phyloP scores from a whole-genome alignment of 2,329 filamentous ascomycete species.

The Colletotrichum liaoningense region DNA sequence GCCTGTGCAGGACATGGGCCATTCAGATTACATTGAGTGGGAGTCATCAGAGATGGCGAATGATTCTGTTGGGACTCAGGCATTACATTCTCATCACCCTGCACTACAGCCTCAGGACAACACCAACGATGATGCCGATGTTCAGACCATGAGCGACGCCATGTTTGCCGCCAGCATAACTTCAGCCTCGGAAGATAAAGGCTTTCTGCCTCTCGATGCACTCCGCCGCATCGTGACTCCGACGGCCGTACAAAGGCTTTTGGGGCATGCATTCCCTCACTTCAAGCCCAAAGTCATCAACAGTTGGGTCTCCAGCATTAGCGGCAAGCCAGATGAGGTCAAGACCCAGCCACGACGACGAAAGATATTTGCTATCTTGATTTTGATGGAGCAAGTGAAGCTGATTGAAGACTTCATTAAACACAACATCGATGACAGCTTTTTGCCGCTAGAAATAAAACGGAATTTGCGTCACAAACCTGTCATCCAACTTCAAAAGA shows the following conservation, averaged over 20 bases:
- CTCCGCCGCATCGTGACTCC: background rate
- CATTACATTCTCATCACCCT: background rate
- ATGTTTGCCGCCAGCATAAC: background rate
- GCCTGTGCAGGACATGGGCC: background rate
- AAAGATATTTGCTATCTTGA: slow-evolving; percentile 25
- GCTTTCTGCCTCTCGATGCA: background rate
- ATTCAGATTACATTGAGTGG: background rate
- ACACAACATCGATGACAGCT: background rate
- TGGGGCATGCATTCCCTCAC: background rate
- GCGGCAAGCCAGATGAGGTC: background rate
- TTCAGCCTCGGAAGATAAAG: background rate
- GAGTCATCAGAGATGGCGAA: background rate
- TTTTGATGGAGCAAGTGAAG: slow-evolving; percentile 42
- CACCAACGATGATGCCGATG: background rate
- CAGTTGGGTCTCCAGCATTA: background rate
- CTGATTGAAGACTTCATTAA: slow-evolving; percentile 36
- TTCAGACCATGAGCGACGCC: background rate
- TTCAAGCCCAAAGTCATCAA: background rate
- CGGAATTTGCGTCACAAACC: background rate
- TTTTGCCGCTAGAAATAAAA: background rate
- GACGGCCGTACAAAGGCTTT: background rate
- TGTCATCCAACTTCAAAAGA: background rate
- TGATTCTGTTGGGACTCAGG: background rate
- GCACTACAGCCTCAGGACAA: background rate
- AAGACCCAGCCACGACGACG: background rate